Conservation (phyloP, 208 protist genomes). For the Wallacemonas sp. region DNA sequence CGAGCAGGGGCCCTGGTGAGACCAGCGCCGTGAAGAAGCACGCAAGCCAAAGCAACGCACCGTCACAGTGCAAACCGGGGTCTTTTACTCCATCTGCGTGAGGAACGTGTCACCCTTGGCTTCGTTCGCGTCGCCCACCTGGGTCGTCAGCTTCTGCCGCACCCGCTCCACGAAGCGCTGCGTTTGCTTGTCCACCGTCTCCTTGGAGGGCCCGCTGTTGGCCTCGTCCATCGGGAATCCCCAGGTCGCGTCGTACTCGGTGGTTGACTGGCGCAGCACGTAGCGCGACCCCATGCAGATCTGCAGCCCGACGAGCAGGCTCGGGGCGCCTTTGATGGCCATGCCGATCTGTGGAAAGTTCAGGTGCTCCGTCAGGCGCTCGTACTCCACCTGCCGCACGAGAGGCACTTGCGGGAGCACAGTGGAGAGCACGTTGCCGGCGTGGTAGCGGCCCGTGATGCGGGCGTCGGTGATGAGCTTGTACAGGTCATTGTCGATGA, state of each 20-base stretch:
- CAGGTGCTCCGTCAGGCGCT: conserved; percentile 48
- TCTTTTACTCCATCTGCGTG: conserved; percentile 12
- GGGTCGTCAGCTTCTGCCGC: conserved; percentile 4
- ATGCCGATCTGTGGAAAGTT: conserved; percentile 78
- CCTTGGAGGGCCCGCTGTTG: conserved; percentile 8
- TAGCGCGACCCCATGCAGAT: conserved; percentile 86
- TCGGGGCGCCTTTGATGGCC: conserved; percentile 56
- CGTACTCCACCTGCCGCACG: conserved; percentile 60
- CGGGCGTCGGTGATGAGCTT: conserved; percentile 45
- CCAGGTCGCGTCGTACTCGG: conserved; percentile 65
- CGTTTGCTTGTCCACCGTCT: background rate
- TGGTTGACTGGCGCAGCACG: conserved; percentile 62
- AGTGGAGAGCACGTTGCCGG: conserved; percentile 4
- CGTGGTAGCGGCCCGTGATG: conserved; percentile 24
- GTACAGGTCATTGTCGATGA: conserved; percentile 79
- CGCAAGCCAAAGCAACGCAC: too few relatives aligned
- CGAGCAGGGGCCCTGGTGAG: too few relatives aligned
- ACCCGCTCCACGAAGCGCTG: conserved; percentile 7
- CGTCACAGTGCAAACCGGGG: too few relatives aligned
- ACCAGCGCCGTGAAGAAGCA: too few relatives aligned
- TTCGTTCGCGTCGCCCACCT: background rate
- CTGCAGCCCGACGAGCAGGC: conserved; percentile 70
- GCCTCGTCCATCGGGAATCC: conserved; percentile 80
- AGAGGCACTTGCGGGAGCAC: conserved; percentile 35
- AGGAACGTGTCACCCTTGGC: conserved; percentile 3